A percentile compares a stretch with the other conserved stretches of the same genome.
Evolutionary conservation across 192 early-diverging fungal species (phyloP).

Genomic region (Paraglomus brasilianum): DNA sequence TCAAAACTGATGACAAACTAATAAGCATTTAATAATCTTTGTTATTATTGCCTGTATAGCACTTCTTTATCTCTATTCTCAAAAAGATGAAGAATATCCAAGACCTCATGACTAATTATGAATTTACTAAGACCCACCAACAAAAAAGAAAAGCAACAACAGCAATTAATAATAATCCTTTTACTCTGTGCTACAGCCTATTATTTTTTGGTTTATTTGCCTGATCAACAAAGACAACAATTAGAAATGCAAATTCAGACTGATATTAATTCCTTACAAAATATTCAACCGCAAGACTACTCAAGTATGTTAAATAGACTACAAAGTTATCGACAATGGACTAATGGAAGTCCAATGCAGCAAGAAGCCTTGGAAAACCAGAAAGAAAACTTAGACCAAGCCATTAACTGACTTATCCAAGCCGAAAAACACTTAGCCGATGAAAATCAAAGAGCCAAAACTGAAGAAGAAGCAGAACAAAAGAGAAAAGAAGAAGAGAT

Average conservation of each 20-base stretch:
- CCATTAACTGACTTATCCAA: not conserved
- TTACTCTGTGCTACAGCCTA: not conserved
- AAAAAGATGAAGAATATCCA: too few species aligned
- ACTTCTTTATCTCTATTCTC: too few species aligned
- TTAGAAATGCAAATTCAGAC: too few species aligned
- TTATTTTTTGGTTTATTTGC: constrained; percentile 8
- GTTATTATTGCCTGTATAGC: too few species aligned
- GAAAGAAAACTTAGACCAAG: not conserved
- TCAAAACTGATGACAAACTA: too few species aligned
- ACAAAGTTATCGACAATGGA: not conserved
- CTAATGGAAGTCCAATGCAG: not conserved
- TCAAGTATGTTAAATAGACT: not conserved
- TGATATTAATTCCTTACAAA: too few species aligned
- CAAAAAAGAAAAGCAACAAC: not conserved
- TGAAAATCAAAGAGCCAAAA: not conserved
- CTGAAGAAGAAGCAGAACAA: not conserved
- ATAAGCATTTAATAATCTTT: too few species aligned
- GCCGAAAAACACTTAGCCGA: not conserved
- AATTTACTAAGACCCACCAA: too few species aligned
- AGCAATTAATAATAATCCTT: not conserved
- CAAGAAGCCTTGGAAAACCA: not conserved
- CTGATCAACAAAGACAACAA: too few species aligned
- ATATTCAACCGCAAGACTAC: too few species aligned
- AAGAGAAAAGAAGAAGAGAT: not conserved
- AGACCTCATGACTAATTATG: too few species aligned